Evolutionary conservation across 140 eudicot species (phyloP).

Genomic region (Bidens hawaiensis): DNA sequence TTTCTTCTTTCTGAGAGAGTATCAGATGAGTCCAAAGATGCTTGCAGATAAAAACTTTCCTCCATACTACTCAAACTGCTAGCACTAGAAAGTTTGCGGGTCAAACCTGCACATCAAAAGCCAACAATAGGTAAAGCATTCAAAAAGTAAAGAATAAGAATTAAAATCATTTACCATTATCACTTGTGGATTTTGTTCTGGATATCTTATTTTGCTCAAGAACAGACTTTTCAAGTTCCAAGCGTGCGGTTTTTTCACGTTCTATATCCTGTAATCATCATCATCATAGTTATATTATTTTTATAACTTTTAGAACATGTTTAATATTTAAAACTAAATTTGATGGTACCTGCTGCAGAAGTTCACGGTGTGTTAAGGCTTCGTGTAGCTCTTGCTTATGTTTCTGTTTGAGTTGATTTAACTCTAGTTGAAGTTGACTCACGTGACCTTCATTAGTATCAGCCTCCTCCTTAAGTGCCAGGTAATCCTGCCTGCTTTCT

Average conservation of each 20-base stretch:
- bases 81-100: conserved; percentile 70
- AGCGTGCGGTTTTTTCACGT: conserved; percentile 72
- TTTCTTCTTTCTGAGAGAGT: conserved; percentile 49
- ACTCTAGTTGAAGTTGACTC: conserved; percentile 70
- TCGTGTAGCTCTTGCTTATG: conserved; percentile 86
- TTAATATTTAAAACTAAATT: neutral
- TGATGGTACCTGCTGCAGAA: conserved; percentile 68
- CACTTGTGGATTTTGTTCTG: conserved; percentile 52
- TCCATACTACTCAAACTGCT: conserved; percentile 76
- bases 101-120: conserved; percentile 47
- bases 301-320: neutral
- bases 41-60: too few relatives aligned
- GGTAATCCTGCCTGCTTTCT: conserved; percentile 82
- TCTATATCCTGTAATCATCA: conserved; percentile 65
- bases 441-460: conserved; percentile 73
- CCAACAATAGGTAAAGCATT: neutral
- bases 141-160: neutral
- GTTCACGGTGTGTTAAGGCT: conserved; percentile 67
- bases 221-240: conserved; percentile 61
- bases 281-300: neutral
- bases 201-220: conserved; percentile 55
- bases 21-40: conserved; percentile 78
- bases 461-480: conserved; percentile 82
- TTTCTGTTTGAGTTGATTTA: conserved; percentile 68
- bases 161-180: conserved; percentile 45